Evolutionary conservation across 352 stramenopile species (phyloP).

Genomic region (Globisporangium ultimum): DNA sequence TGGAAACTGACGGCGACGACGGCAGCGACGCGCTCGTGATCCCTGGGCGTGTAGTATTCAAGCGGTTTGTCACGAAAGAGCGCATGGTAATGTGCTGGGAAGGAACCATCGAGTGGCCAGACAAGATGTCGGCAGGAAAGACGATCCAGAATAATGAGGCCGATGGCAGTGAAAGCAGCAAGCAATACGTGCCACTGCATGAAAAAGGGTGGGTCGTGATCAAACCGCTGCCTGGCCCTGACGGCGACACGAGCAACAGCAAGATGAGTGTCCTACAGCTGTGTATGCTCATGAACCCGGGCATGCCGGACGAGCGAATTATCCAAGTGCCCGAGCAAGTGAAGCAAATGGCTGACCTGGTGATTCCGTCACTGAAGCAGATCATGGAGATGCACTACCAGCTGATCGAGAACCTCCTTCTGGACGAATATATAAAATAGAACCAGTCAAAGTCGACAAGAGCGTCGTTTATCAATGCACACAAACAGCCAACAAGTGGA

Average conservation of each 20-base stretch:
- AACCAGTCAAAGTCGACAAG: no score
- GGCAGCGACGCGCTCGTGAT: no score
- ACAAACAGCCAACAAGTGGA: no score
- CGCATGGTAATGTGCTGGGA: conserved; percentile 12
- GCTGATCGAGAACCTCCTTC: conserved; percentile 16
- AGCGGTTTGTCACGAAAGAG: conserved; percentile 13
- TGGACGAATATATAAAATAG: conserved; percentile 4
- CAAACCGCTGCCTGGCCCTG: conserved; percentile 2
- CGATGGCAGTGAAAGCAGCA: no score
- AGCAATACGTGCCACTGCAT: background rate
- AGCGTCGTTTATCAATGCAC: no score
- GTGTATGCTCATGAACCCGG: conserved; percentile 6
- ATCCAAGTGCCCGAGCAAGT: background rate
- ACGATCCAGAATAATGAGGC: no score
- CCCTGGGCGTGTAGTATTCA: background rate
- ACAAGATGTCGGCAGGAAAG: background rate
- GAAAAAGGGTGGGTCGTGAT: conserved; percentile 11
- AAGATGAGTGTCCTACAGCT: conserved; percentile 5
- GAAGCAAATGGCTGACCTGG: conserved; percentile 2
- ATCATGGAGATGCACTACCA: conserved; percentile 10
- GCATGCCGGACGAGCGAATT: conserved; percentile 3
- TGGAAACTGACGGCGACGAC: no score
- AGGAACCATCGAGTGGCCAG: conserved; percentile 9
- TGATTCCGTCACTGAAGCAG: conserved; percentile 6
- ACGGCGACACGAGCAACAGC: background rate